These are phyloP conservation scores for Hemisphaericaspora lyxosophila DNA, from an alignment of 1,139 yeast genomes.

Conservation along the genomic window DNA sequence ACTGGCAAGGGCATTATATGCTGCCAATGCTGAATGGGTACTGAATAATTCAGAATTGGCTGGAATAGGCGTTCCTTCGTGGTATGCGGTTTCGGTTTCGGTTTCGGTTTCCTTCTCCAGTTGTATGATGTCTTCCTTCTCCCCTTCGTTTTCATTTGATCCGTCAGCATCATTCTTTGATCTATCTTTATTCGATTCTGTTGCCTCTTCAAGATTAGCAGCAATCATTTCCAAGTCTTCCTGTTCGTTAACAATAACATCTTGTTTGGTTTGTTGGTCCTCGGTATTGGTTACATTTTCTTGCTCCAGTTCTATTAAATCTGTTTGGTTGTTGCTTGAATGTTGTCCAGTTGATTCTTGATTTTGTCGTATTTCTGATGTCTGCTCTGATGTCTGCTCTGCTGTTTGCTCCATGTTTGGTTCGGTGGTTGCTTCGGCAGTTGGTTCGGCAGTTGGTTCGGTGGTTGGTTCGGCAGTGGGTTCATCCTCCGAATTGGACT, in stretches of 20 bases:
- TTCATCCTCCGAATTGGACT: conserved; percentile 3
- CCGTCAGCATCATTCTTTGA: conserved; percentile 6
- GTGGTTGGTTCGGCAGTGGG: neutral
- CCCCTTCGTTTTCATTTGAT: conserved; percentile 6
- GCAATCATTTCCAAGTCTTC: conserved; percentile 21
- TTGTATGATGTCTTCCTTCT: conserved; percentile 1
- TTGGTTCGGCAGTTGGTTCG: no score
- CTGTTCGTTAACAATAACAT: conserved; percentile 13
- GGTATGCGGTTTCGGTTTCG: neutral
- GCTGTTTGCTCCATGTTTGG: neutral
- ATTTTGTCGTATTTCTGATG: conserved; percentile 1
- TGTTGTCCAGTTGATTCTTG: no score
- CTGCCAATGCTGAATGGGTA: conserved; percentile 43
- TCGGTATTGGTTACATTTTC: conserved; percentile 1
- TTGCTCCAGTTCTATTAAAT: neutral
- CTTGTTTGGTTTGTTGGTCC: conserved; percentile 1
- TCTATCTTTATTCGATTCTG: conserved; percentile 15
- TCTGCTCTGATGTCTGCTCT: neutral
- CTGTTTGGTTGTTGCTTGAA: neutral
- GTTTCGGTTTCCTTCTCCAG: neutral
- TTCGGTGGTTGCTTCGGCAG: no score
- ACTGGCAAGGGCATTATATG: conserved; percentile 42
- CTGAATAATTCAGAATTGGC: conserved; percentile 46
- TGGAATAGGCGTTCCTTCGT: conserved; percentile 22
- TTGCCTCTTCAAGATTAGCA: conserved; percentile 18